phyloP scores from a whole-genome alignment of 2,329 filamentous ascomycete species.

The Colletotrichum orchidophilum region DNA sequence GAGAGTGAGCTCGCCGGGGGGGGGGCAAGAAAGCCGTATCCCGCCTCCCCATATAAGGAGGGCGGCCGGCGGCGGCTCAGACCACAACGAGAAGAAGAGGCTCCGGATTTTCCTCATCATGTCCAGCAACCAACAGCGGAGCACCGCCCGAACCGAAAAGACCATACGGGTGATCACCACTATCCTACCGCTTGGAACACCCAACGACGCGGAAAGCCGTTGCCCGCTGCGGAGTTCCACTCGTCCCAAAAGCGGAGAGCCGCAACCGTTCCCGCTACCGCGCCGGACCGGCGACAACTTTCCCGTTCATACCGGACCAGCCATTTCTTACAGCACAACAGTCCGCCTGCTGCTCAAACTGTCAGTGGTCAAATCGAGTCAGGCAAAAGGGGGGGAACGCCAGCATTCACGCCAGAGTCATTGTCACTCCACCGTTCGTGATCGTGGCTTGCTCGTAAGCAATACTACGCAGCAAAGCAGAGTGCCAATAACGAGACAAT shows the following conservation, averaged over 20 bases:
- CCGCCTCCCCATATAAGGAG: conserved; percentile 25
- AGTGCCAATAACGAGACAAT: background rate
- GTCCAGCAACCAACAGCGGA: conserved; percentile 13
- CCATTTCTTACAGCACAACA: background rate
- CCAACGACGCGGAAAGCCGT: conserved; percentile 23
- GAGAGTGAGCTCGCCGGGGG: background rate
- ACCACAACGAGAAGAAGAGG: background rate
- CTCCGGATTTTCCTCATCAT: conserved; percentile 24
- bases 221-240: conserved; percentile 37
- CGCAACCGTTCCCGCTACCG: conserved; percentile 23
- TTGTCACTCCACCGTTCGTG: background rate
- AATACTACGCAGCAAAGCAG: background rate
- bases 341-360: background rate
- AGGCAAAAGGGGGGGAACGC: background rate
- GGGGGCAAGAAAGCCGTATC: background rate
- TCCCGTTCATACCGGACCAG: conserved; percentile 10
- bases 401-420: background rate
- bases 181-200: conserved; percentile 4
- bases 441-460: background rate
- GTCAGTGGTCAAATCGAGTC: background rate
- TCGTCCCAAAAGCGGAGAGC: conserved; percentile 28
- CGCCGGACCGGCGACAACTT: conserved; percentile 24
- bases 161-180: conserved; percentile 4
- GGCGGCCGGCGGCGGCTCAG: background rate
- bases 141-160: conserved; percentile 18